Evolutionary conservation across 2,329 filamentous ascomycete species (phyloP), one percentile per base, ranked within the genome.

Genomic region (Aspergillus texensis): DNA sequence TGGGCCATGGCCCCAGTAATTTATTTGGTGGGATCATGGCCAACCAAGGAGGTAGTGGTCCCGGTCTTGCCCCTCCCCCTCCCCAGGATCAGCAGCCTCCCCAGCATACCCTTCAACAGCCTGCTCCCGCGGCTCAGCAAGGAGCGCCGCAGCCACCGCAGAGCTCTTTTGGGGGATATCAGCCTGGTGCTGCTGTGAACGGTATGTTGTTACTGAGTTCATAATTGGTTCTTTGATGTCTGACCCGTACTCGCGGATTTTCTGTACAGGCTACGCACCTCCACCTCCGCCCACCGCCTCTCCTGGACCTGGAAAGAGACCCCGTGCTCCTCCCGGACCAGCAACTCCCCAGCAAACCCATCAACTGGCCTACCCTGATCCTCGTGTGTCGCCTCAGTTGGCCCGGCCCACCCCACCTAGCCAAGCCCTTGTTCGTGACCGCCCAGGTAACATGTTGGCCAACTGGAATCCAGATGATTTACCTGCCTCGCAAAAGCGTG

Each of bases 21-120:
- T 85, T 98, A 46, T 98, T 99, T 75, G 93, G 93, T 70, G 93
- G 93, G 62, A 97, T 98, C 75, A 98, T 99, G 92, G 89, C 94
- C 61, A 94, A 94, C 68, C 89, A 89, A 78, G 91, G 90, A 72
- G 93, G 94, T 81, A 91, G 90, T 72, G 93, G 91, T 65, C 91
- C 93, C 67, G 92, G 92, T 65, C 89, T 96, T 70, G 93, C 93
- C 68, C 88, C 88, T 72, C 91, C 91, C 64, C 88, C 87, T 68
- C 86, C 87, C 72, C 88, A 89, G 78, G 86, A 90, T 71, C 88
- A 89, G 75, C 83, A 83, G 70, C 81, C 81, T 77, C 79, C 81
- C 70, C 84, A 84, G 65, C 87, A 88, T 78, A 84, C 87, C 71
- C 83, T 86, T 71, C 83, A 83, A 69, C 86, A 85, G 75, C 84